phyloP scores from a whole-genome alignment of 75 land plant species.

The Azolla pinnata region DNA sequence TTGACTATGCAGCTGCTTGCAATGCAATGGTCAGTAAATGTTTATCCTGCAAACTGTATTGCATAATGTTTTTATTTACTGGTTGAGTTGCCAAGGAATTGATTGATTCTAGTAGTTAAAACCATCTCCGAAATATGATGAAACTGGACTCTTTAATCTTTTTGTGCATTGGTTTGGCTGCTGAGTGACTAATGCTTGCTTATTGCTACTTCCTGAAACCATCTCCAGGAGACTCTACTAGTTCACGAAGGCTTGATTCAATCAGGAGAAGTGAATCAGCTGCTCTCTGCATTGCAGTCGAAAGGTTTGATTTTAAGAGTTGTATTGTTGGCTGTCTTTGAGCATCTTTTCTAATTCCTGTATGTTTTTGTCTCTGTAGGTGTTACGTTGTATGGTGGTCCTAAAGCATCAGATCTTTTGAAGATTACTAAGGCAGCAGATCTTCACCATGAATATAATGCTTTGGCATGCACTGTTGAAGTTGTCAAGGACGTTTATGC shows the following conservation, averaged over 20 bases:
- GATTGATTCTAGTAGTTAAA: too few species aligned
- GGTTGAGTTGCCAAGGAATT: too few species aligned
- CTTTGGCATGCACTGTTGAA: conserved; percentile 54
- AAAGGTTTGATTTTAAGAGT: background rate
- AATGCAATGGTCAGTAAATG: conserved; percentile 28
- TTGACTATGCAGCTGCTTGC: conserved; percentile 42
- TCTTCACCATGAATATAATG: conserved; percentile 32
- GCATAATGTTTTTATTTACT: background rate
- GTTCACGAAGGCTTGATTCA: conserved; percentile 26
- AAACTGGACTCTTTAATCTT: background rate
- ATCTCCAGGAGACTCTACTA: conserved; percentile 30
- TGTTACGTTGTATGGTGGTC: conserved; percentile 25
- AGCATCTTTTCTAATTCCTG: too few species aligned
- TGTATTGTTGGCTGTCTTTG: background rate
- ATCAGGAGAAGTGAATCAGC: conserved; percentile 25
- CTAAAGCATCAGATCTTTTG: conserved; percentile 16
- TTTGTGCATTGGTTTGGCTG: background rate
- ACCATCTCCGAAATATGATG: too few species aligned
- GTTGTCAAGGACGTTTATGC: conserved; percentile 75
- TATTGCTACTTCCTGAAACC: too few species aligned
- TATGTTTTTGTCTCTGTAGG: conserved; percentile 13
- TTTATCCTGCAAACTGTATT: too few species aligned
- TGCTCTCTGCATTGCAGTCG: background rate
- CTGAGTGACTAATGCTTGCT: background rate
- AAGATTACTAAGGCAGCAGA: conserved; percentile 16